Percentiles rank a stretch among this genome's conserved stretches.
phyloP scores from a whole-genome alignment of 805 yeast species.

The Pichia californica region DNA sequence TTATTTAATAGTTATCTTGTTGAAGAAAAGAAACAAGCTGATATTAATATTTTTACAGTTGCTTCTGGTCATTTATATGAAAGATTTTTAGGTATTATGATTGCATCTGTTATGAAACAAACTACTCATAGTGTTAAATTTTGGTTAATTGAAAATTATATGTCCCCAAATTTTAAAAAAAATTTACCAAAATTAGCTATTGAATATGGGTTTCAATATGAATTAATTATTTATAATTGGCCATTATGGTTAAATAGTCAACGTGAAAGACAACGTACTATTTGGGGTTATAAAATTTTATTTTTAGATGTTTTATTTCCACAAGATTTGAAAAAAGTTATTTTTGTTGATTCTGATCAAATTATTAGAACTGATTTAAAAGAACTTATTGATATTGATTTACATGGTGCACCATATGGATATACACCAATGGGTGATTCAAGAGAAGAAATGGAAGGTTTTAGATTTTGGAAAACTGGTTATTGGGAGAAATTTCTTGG shows the following conservation, averaged over 20 bases:
- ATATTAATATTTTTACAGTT: conserved; percentile 71
- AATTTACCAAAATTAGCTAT: conserved; percentile 55
- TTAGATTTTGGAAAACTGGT: conserved; percentile 87
- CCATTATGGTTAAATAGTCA: conserved; percentile 84
- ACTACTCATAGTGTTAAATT: conserved; percentile 64
- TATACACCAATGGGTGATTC: conserved; percentile 85
- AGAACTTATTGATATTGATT: conserved; percentile 60
- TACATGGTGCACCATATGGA: conserved; percentile 80
- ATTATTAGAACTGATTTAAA: conserved; percentile 68
- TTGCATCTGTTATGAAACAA: conserved; percentile 63
- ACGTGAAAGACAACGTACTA: conserved; percentile 66
- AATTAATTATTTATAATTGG: conserved; percentile 84
- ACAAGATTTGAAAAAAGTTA: conserved; percentile 60
- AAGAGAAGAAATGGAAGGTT: conserved; percentile 73
- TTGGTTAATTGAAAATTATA: conserved; percentile 80
- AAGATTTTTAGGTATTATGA: conserved; percentile 70
- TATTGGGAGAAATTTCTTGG: conserved; percentile 70
- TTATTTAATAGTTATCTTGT: background rate
- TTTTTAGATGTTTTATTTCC: conserved; percentile 88
- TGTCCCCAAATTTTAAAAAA: conserved; percentile 62
- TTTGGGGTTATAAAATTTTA: conserved; percentile 85
- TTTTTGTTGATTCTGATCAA: conserved; percentile 85
- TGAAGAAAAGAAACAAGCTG: conserved; percentile 38
- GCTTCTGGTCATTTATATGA: conserved; percentile 82
- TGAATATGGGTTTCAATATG: conserved; percentile 59